A percentile compares a stretch with the other conserved stretches of the same genome.
Conservation (phyloP, 805 yeast genomes). For the Phaffomyces thermotolerans region DNA sequence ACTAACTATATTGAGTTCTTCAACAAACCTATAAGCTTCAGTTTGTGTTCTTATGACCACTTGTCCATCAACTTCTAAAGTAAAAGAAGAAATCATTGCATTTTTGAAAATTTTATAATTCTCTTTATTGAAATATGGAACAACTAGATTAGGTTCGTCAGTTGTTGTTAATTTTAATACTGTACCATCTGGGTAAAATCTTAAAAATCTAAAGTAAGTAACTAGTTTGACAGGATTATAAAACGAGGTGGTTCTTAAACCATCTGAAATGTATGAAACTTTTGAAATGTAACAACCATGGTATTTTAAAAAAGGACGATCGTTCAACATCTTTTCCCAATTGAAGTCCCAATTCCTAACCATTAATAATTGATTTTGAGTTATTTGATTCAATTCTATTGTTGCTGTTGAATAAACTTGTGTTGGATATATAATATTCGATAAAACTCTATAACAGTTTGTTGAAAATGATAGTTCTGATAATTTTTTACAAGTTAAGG, state of each 20-base stretch:
- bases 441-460: slow-evolving; percentile 43
- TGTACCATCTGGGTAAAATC: slow-evolving; percentile 76
- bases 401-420: slow-evolving; percentile 46
- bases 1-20: slow-evolving; percentile 50
- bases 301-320: slow-evolving; percentile 72
- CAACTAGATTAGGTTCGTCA: slow-evolving; percentile 61
- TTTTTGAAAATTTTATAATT: slow-evolving; percentile 27
- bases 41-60: slow-evolving; percentile 53
- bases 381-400: slow-evolving; percentile 30
- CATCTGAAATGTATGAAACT: slow-evolving; percentile 78
- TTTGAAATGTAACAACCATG: slow-evolving; percentile 82
- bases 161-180: slow-evolving; percentile 65
- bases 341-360: slow-evolving; percentile 35
- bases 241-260: slow-evolving; percentile 62
- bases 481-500: slow-evolving; percentile 50
- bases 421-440: slow-evolving; percentile 42
- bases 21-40: slow-evolving; percentile 53
- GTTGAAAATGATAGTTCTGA: slow-evolving; percentile 52
- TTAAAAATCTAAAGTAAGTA: slow-evolving; percentile 78
- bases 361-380: slow-evolving; percentile 28
- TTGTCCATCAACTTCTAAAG: slow-evolving; percentile 47
- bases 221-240: slow-evolving; percentile 72
- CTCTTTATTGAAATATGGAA: slow-evolving; percentile 42
- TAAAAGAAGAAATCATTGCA: slow-evolving; percentile 31
- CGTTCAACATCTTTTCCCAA: slow-evolving; percentile 30